A percentile compares a stretch with the other conserved stretches of the same genome.
These are phyloP conservation scores for Begonia loranthoides DNA, from an alignment of 306 rosid genomes.

Conservation along the genomic window DNA sequence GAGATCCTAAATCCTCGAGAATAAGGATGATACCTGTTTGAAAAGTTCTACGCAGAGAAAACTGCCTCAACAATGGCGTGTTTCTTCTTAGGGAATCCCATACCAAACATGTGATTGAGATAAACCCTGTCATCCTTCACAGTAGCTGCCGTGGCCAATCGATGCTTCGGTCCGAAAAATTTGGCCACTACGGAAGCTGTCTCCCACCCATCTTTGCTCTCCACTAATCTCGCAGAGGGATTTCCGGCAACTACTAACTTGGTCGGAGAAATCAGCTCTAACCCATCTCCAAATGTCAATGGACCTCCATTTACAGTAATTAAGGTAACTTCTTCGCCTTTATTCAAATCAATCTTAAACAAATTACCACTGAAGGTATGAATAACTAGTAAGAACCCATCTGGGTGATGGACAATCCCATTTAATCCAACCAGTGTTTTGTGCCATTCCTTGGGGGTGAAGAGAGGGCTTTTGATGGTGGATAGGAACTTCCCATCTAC, in stretches of 20 bases:
- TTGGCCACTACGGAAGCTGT: slow-evolving; percentile 52
- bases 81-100: slow-evolving; percentile 79
- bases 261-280: slow-evolving; percentile 54
- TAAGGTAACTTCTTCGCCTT: slow-evolving; percentile 51
- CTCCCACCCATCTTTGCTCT: slow-evolving; percentile 83
- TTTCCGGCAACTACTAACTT: slow-evolving; percentile 73
- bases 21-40: not conserved
- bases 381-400: slow-evolving; percentile 57
- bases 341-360: slow-evolving; percentile 51
- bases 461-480: slow-evolving; percentile 43
- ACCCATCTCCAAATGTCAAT: slow-evolving; percentile 63
- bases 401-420: slow-evolving; percentile 87
- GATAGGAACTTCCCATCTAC: slow-evolving; percentile 46
- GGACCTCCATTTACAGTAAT: slow-evolving; percentile 41
- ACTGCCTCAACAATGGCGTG: slow-evolving; percentile 76
- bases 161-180: slow-evolving; percentile 60
- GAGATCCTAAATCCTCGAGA: too few species aligned
- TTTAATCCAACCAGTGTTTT: slow-evolving; percentile 58
- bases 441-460: slow-evolving; percentile 67
- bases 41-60: slow-evolving; percentile 23
- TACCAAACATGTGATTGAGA: slow-evolving; percentile 51
- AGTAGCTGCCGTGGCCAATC: slow-evolving; percentile 73
- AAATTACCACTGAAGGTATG: slow-evolving; percentile 67
- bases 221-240: slow-evolving; percentile 68
- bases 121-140: slow-evolving; percentile 80